phyloP scores from a whole-genome alignment of 768 basidiomycete species.

The Mycena galopus region DNA sequence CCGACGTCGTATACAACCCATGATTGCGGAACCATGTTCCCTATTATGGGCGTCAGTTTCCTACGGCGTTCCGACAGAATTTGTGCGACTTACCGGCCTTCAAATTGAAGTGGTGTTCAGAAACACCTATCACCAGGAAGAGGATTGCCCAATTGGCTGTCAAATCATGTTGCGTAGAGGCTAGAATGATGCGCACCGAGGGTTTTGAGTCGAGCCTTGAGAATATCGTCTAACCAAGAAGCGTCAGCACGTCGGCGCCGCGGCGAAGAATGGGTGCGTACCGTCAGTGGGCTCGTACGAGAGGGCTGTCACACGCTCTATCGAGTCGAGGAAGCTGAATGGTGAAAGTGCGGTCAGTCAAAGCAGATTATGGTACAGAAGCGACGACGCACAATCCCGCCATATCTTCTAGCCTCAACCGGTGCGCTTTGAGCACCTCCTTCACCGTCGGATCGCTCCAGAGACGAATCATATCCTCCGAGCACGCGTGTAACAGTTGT shows the following conservation, averaged over 20 bases:
- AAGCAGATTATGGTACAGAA: neutral
- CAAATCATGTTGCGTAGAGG: neutral
- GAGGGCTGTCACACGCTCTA: slow-evolving; percentile 59
- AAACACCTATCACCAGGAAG: slow-evolving; percentile 57
- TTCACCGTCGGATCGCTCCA: slow-evolving; percentile 63
- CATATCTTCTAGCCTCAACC: slow-evolving; percentile 64
- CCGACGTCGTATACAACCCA: slow-evolving; percentile 64
- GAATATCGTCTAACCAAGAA: slow-evolving; percentile 59
- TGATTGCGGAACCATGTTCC: slow-evolving; percentile 40
- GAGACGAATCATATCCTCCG: slow-evolving; percentile 63
- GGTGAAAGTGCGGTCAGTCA: neutral
- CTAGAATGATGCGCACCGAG: slow-evolving; percentile 35
- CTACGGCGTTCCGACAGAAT: neutral
- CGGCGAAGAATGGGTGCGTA: slow-evolving; percentile 33
- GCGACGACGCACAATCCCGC: slow-evolving; percentile 47
- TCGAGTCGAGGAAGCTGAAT: slow-evolving; percentile 62
- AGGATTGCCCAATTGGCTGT: no score
- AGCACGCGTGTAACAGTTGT: slow-evolving; percentile 60
- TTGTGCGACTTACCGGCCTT: slow-evolving; percentile 48
- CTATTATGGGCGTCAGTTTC: slow-evolving; percentile 16
- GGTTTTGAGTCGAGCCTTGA: slow-evolving; percentile 66
- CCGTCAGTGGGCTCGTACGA: slow-evolving; percentile 67
- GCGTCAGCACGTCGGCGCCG: neutral
- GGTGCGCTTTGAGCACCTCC: slow-evolving; percentile 54
- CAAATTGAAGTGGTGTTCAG: slow-evolving; percentile 68